These are phyloP conservation scores for Fusarium sp. DNA, from an alignment of 2,329 filamentous ascomycete species.

Conservation along the genomic window DNA sequence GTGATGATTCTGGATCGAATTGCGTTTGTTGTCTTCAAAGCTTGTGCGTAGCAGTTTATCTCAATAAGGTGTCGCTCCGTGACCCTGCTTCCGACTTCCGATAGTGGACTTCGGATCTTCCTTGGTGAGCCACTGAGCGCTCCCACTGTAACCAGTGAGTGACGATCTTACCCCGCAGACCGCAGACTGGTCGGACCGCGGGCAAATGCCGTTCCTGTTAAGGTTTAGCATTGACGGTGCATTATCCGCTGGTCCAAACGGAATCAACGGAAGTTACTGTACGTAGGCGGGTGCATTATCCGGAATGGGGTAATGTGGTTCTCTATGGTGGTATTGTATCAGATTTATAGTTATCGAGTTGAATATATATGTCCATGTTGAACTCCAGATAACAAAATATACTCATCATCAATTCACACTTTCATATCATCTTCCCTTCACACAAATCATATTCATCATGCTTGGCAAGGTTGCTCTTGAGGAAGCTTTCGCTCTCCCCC, in stretches of 20 bases:
- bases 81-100: slow-evolving; percentile 31
- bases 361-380: slow-evolving; percentile 4
- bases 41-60: background rate
- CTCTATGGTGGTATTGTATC: background rate
- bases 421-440: background rate
- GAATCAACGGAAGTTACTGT: background rate
- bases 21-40: background rate
- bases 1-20: background rate
- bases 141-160: background rate
- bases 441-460: slow-evolving; percentile 48
- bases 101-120: slow-evolving; percentile 8
- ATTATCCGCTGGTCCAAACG: slow-evolving; percentile 19
- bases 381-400: background rate
- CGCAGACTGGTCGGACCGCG: slow-evolving; percentile 16
- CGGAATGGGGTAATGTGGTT: background rate
- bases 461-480: slow-evolving; percentile 68
- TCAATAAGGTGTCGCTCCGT: background rate
- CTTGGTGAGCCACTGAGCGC: no score
- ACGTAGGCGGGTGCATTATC: slow-evolving; percentile 14
- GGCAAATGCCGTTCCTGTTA: background rate
- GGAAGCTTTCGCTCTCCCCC: slow-evolving; percentile 68
- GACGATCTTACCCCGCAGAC: slow-evolving; percentile 22
- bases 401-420: background rate
- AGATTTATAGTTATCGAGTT: background rate
- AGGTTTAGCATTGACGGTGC: slow-evolving; percentile 1